Conservation (phyloP, 139 green algal genomes). For the Chlorella sp. region DNA sequence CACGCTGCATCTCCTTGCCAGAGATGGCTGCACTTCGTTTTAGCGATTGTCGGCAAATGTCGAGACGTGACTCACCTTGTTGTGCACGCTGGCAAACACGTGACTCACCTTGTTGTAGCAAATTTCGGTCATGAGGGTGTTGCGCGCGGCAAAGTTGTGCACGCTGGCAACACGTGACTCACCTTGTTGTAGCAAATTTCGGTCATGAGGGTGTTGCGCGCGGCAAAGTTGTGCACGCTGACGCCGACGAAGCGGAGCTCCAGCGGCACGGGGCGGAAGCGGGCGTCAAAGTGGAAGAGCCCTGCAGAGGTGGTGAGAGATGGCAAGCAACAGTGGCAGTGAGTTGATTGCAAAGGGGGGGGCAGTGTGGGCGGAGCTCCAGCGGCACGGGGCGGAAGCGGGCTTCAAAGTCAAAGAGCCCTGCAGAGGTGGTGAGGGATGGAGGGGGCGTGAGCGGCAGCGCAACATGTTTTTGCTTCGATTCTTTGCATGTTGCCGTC, state of each 20-base stretch:
- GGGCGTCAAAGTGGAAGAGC: slow-evolving; percentile 95
- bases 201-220: slow-evolving; percentile 74
- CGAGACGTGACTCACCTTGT: no score
- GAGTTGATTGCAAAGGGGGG: no score
- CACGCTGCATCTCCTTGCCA: no score
- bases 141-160: slow-evolving; percentile 64
- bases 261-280: slow-evolving; percentile 91
- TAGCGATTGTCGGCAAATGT: no score
- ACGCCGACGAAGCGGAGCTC: slow-evolving; percentile 91
- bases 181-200: slow-evolving; percentile 46
- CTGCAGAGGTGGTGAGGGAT: no score
- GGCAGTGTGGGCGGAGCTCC: no score
- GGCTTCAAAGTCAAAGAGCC: slow-evolving; percentile 96
- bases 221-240: slow-evolving; percentile 74
- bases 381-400: slow-evolving; percentile 92
- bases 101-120: slow-evolving; percentile 25
- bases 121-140: slow-evolving; percentile 76
- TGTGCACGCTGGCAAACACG: neutral
- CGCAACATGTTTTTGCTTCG: no score
- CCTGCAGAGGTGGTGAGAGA: slow-evolving; percentile 25
- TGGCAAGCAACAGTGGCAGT: neutral
- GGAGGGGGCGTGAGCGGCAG: no score
- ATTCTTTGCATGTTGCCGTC: no score
- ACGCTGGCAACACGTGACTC: slow-evolving; percentile 30
- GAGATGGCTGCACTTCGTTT: no score